Evolutionary conservation across 2,329 filamentous ascomycete species (phyloP).

Genomic region (Macrophomina pseudophaseolina): DNA sequence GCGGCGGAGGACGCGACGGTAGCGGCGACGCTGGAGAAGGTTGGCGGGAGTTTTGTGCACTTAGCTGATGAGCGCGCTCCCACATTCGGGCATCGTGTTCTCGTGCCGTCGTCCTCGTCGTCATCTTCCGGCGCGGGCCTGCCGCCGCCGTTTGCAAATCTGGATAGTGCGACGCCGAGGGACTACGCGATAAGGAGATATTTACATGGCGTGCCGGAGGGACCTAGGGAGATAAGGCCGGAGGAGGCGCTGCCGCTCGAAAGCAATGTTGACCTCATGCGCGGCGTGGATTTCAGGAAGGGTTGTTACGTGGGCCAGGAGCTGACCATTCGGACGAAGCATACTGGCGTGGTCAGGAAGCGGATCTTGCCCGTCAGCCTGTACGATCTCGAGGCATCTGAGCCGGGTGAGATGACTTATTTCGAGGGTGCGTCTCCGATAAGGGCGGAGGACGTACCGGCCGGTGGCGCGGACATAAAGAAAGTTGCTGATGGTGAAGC

Average conservation of each 20-base stretch:
- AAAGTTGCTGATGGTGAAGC: slow-evolving; percentile 51
- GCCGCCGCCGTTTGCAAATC: neutral
- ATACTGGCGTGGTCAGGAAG: slow-evolving; percentile 92
- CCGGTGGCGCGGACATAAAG: slow-evolving; percentile 55
- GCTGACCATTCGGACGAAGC: slow-evolving; percentile 91
- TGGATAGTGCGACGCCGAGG: neutral
- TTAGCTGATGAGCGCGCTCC: slow-evolving; percentile 4
- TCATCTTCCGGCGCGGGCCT: neutral
- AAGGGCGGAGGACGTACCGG: slow-evolving; percentile 56
- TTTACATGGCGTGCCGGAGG: slow-evolving; percentile 81
- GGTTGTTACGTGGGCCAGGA: slow-evolving; percentile 98
- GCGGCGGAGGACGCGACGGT: neutral
- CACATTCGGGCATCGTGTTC: slow-evolving; percentile 34
- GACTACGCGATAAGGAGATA: slow-evolving; percentile 57
- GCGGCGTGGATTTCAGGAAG: slow-evolving; percentile 89
- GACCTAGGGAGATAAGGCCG: slow-evolving; percentile 74
- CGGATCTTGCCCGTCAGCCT: slow-evolving; percentile 81
- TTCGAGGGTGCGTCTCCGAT: slow-evolving; percentile 41
- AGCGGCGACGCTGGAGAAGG: neutral
- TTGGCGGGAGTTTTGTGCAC: neutral
- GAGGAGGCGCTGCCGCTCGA: slow-evolving; percentile 82
- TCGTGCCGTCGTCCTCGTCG: neutral
- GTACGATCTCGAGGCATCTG: slow-evolving; percentile 52
- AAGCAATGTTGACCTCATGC: slow-evolving; percentile 84
- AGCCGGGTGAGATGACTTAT: slow-evolving; percentile 8